Conservation (phyloP, 768 basidiomycete species). For the Sporobolomyces roseus region DNA sequence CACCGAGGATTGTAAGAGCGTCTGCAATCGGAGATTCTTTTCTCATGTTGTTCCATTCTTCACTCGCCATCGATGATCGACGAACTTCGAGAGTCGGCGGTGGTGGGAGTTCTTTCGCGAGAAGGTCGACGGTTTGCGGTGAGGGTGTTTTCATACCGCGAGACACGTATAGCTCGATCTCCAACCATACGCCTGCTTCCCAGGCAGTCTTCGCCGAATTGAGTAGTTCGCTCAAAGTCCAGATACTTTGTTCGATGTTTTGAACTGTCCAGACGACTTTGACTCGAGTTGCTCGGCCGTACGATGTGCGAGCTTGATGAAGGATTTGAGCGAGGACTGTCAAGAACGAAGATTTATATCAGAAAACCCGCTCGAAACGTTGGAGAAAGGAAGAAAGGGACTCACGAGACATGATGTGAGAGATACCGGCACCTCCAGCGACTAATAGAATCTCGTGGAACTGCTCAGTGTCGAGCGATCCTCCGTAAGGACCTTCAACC, state of each 20-base stretch:
- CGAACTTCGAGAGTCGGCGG: slow-evolving; percentile 27
- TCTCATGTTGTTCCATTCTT: slow-evolving; percentile 10
- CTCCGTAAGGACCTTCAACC: slow-evolving; percentile 14
- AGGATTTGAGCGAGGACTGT: slow-evolving; percentile 29
- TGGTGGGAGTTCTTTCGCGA: slow-evolving; percentile 29
- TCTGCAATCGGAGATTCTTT: slow-evolving; percentile 27
- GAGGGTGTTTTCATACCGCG: slow-evolving; percentile 25
- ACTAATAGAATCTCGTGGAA: slow-evolving; percentile 33
- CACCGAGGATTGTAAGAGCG: slow-evolving; percentile 21
- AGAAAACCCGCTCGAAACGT: background rate
- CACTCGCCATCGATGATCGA: slow-evolving; percentile 14
- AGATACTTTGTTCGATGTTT: slow-evolving; percentile 28
- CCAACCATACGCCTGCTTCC: slow-evolving; percentile 31
- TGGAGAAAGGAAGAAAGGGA: background rate
- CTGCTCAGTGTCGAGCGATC: slow-evolving; percentile 25
- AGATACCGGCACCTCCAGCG: slow-evolving; percentile 35
- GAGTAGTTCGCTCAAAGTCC: slow-evolving; percentile 27
- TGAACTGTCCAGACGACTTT: slow-evolving; percentile 30
- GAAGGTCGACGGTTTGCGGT: slow-evolving; percentile 30
- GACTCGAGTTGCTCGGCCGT: slow-evolving; percentile 15
- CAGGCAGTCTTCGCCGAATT: slow-evolving; percentile 33
- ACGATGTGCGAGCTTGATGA: slow-evolving; percentile 15
- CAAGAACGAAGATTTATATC: background rate
- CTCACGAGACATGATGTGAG: slow-evolving; percentile 32
- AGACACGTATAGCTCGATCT: slow-evolving; percentile 34